Conservation (phyloP, 2,329 filamentous ascomycete species). For the Aspergillus quadrilineatus region DNA sequence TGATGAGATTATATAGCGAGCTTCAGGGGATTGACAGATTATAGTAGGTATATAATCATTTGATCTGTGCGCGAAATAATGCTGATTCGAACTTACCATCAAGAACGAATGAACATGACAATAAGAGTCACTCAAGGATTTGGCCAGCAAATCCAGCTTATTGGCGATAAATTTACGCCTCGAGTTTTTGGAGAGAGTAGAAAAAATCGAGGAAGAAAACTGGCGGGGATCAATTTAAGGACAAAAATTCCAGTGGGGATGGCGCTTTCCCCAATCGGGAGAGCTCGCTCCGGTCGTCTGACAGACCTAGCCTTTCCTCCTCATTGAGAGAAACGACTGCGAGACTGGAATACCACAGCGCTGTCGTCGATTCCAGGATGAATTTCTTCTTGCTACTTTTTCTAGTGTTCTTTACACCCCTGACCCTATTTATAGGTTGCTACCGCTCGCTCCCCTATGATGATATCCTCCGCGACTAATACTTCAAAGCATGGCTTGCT, state of each 20-base stretch:
- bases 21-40: constrained; percentile 87
- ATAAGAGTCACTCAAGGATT: constrained; percentile 18
- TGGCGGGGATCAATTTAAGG: constrained; percentile 16
- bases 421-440: constrained; percentile 39
- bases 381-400: constrained; percentile 36
- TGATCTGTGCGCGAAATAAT: constrained; percentile 24
- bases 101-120: constrained; percentile 19
- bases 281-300: constrained; percentile 7
- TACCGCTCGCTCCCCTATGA: background rate
- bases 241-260: constrained; percentile 17
- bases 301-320: background rate
- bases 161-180: background rate
- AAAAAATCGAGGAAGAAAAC: constrained; percentile 16
- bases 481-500: constrained; percentile 48
- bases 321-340: background rate
- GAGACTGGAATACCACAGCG: background rate
- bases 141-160: constrained; percentile 30
- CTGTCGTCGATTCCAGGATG: constrained; percentile 23
- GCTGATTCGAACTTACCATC: constrained; percentile 30
- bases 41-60: constrained; percentile 65
- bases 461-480: constrained; percentile 22
- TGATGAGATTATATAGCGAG: constrained; percentile 40
- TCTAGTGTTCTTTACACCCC: constrained; percentile 39
- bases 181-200: constrained; percentile 8
- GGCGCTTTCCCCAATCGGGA: constrained; percentile 15